phyloP scores from a whole-genome alignment of 192 early-diverging fungal species.

The Backusella parvicylindrica region DNA sequence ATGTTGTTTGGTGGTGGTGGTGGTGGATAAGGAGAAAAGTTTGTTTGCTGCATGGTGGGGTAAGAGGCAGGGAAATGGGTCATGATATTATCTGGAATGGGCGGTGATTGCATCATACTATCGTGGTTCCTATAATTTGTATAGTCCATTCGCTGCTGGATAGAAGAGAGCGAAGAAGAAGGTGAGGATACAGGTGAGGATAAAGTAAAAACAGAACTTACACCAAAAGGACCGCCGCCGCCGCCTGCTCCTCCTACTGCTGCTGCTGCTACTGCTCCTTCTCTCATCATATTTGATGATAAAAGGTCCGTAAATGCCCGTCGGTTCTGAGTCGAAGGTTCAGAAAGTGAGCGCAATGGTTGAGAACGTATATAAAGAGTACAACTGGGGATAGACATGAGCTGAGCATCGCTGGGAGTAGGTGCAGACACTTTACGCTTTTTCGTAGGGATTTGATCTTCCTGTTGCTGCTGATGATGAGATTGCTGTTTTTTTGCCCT shows the following conservation, averaged over 20 bases:
- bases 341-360: background rate
- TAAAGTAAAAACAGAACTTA: background rate
- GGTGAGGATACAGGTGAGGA: background rate
- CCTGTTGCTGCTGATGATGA: background rate
- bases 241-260: background rate
- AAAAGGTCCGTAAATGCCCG: background rate
- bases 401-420: background rate
- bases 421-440: background rate
- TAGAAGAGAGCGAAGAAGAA: background rate
- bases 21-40: background rate
- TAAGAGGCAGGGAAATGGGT: background rate
- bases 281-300: conserved; percentile 1
- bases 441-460: background rate
- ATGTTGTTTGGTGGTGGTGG: background rate
- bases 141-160: conserved; percentile 8
- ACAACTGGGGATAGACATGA: conserved; percentile 1
- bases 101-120: background rate
- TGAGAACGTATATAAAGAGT: conserved; percentile 11
- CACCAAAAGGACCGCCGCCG: background rate
- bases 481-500: background rate
- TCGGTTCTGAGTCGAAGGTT: conserved; percentile 5
- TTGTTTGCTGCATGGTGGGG: background rate
- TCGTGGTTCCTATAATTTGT: background rate
- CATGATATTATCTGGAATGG: background rate
- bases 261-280: background rate